Evolutionary conservation across 2,329 filamentous ascomycete genomes (phyloP), one percentile per base, ranked within the genome.

Genomic region (Apiospora arundinis): DNA sequence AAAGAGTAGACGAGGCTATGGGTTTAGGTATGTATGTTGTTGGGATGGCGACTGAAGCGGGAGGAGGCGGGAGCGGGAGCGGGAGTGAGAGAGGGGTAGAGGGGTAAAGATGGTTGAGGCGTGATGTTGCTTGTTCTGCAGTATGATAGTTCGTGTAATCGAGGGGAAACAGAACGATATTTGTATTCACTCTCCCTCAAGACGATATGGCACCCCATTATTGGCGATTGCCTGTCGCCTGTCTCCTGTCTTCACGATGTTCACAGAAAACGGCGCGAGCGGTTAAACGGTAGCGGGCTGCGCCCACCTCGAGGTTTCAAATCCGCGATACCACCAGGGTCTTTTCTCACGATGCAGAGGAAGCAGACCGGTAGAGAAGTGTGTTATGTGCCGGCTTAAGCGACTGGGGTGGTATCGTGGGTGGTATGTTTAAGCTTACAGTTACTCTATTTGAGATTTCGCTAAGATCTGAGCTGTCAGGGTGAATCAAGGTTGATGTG

Each of bases 401-500:
- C 56, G 56, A n/a, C 12, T 40, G 32, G 32, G 28, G 56, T 63
- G 56, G 56, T 12, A 63, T 63, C 32, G 56, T 1, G 18, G 32
- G 56, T n/a, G 56, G 56, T 63, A 18, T 21, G 52, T 32, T 60
- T 60, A 52, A 60, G 52, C 52, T 60, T 60, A 25, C 32, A 32
- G 25, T 37, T 60, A 60, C 52, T 60, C 52, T 60, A 60, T 60
- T 60, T 16, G 52, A 37, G 56, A 63, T 40, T 63, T 37, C 32
- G 9, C 28, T 28, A 40, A n/a, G 56, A 63, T 63, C 56, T 40
- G 32, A 63, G 32, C 56, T 63, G 32, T 40, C 56, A 63, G 56
- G 56, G 56, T n/a, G 52, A 56, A 63, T 40, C 56, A 63, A 63
- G 9, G 56, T n/a, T 63, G 56, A 63, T 63, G 56, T 63, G 56